Percentiles rank a stretch among this genome's conserved stretches.
phyloP scores from a whole-genome alignment of 768 basidiomycete genomes.

The Crucibulum laeve region DNA sequence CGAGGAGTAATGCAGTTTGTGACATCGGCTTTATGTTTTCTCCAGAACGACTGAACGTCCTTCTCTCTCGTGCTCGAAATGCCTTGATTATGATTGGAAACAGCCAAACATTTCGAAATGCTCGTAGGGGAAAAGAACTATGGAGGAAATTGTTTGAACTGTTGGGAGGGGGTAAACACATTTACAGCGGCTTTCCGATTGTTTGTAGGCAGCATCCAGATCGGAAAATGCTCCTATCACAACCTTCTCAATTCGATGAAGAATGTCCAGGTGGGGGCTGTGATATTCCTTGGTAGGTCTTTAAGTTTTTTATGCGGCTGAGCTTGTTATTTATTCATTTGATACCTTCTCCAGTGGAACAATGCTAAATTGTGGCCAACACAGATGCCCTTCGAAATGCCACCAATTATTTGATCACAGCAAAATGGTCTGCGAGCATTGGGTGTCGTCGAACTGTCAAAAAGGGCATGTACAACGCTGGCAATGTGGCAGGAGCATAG shows the following conservation, averaged over 20 bases:
- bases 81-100: conserved; percentile 67
- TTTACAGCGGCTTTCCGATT: conserved; percentile 59
- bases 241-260: conserved; percentile 43
- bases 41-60: conserved; percentile 65
- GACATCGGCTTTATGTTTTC: conserved; percentile 73
- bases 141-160: conserved; percentile 49
- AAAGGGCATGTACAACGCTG: conserved; percentile 37
- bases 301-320: too few relatives aligned
- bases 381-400: conserved; percentile 56
- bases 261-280: conserved; percentile 64
- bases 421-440: conserved; percentile 41
- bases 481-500: conserved; percentile 37
- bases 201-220: conserved; percentile 53
- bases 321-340: too few relatives aligned
- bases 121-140: conserved; percentile 45
- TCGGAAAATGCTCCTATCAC: conserved; percentile 29
- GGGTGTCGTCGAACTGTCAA: conserved; percentile 34
- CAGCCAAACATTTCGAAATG: conserved; percentile 47
- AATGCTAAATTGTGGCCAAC: conserved; percentile 44
- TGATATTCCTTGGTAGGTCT: conserved; percentile 48
- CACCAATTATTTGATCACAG: conserved; percentile 54
- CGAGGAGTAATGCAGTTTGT: conserved; percentile 48
- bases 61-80: conserved; percentile 65
- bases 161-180: conserved; percentile 34
- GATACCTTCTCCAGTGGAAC: conserved; percentile 44